phyloP scores from a whole-genome alignment of 1,284 basidiomycete genomes.

The Pseudozyma hubeiensis region DNA sequence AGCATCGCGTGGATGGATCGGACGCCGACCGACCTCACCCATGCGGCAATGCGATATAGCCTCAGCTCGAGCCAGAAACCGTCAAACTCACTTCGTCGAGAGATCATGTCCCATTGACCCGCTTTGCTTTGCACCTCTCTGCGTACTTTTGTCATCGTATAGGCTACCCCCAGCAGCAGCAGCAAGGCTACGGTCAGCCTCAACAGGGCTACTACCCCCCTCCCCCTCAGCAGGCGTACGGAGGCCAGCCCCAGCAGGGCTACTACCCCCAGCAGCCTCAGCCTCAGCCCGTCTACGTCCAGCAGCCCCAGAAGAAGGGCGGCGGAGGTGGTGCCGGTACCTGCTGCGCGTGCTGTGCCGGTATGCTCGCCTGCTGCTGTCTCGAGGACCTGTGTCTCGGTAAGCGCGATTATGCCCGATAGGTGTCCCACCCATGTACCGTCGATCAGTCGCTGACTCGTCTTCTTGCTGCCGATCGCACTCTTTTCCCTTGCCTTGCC shows the following conservation, averaged over 20 bases:
- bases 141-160: neutral
- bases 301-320: slow-evolving; percentile 49
- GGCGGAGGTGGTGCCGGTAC: slow-evolving; percentile 26
- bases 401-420: slow-evolving; percentile 1
- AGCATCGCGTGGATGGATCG: no score
- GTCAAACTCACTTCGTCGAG: no score
- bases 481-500: neutral
- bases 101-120: neutral
- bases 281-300: slow-evolving; percentile 57
- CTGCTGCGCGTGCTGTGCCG: slow-evolving; percentile 56
- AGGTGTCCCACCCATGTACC: no score
- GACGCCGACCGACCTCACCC: no score
- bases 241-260: slow-evolving; percentile 53
- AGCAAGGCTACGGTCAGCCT: slow-evolving; percentile 40
- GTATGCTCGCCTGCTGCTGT: slow-evolving; percentile 58
- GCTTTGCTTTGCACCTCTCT: neutral
- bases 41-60: no score
- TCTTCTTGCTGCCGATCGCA: neutral
- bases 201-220: slow-evolving; percentile 54
- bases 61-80: no score
- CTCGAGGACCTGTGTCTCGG: slow-evolving; percentile 57
- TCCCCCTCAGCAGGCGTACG: slow-evolving; percentile 57
- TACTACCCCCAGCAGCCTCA: slow-evolving; percentile 55
- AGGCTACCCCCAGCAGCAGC: slow-evolving; percentile 49
- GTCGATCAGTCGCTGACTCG: neutral